These are phyloP conservation scores for Alternaria metachromatica DNA, from an alignment of 2,329 filamentous ascomycete species.

Conservation along the genomic window DNA sequence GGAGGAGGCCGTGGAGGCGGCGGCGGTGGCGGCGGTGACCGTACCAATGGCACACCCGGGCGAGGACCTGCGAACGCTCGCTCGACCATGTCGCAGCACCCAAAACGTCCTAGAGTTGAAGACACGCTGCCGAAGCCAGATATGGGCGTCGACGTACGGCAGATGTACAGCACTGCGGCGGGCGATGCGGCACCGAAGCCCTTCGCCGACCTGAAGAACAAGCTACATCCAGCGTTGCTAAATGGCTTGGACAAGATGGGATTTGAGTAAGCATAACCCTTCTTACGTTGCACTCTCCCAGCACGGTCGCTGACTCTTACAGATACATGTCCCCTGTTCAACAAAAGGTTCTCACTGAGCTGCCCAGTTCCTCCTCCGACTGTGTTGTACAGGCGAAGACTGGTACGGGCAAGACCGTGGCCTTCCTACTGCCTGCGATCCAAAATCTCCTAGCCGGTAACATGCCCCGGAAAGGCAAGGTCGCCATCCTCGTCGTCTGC, in stretches of 20 bases:
- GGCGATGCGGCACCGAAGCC: constrained; percentile 32
- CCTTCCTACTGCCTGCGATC: constrained; percentile 57
- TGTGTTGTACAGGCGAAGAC: constrained; percentile 63
- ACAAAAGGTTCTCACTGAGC: constrained; percentile 59
- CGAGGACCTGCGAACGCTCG: constrained; percentile 14
- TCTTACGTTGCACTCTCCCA: neutral
- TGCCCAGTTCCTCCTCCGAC: constrained; percentile 58
- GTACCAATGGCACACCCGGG: constrained; percentile 11
- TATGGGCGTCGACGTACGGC: constrained; percentile 27
- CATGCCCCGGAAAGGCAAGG: constrained; percentile 44
- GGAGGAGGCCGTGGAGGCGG: constrained; percentile 19
- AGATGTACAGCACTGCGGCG: constrained; percentile 32
- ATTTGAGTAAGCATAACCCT: constrained; percentile 39
- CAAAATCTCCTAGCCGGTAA: constrained; percentile 52
- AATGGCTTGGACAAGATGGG: constrained; percentile 46
- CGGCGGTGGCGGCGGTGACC: constrained; percentile 13
- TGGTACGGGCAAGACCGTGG: constrained; percentile 59
- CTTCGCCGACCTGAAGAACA: constrained; percentile 36
- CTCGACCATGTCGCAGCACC: constrained; percentile 27
- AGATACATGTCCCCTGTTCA: constrained; percentile 62
- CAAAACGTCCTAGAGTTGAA: constrained; percentile 31
- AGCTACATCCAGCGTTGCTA: constrained; percentile 36
- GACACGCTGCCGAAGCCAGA: constrained; percentile 10
- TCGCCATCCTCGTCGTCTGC: constrained; percentile 56
- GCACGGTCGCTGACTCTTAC: constrained; percentile 14